Base-by-base conservation (phyloP, 352 stramenopile genomes). In the Globisporangium paddicum region DNA sequence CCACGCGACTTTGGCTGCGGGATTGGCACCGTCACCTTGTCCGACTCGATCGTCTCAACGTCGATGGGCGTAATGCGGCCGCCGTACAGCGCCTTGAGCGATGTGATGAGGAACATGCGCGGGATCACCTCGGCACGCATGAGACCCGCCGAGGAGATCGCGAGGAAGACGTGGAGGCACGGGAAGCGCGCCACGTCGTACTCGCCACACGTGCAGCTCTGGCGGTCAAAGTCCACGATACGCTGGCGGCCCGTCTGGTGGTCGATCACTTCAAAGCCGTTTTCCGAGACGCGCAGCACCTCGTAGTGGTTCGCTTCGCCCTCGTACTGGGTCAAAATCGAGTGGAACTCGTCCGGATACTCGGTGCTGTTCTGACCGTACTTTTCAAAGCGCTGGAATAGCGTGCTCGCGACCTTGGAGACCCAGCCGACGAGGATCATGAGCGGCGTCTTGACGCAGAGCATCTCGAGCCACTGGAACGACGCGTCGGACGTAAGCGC, bases 381-480 rank as follows among this genome's bases (percentile, higher is more conserved):
- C 46, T 81, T 82, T 18, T 89, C 77, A 21, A 75, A 90, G 35
- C 82, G 78, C 53, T 90, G 79, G 60, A 85, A 92, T 19, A 92
- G 66, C 26, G 73, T 86, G 50, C 79, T 80, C 14, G 82, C 82
- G 21, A 90, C 79, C 47, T 84, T 84, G n/a, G 82, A 92, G 16
- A 92, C 78, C 82, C 82, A 92, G 10, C 79, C 78, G 14, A 88
- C 79, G 8, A 92, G 64, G 25, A 92, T 88, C 82, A 92, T 92
- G 10, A 90, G 63, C 19, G 82, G 82, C 16, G 80, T 69, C 63
- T 90, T 92, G 16, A 49, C 34, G 45, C 79, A 90, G 9, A 92
- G 60, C 14, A 52, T 55, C 63, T 92, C 82, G 41, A 92, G 58
- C 79, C 79, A 92, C 52, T 81, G 71, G 53, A 90, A 68, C 13